A percentile compares a stretch with the other conserved stretches of the same genome.
phyloP scores from a whole-genome alignment of 2,329 filamentous ascomycete species.

The Canariomyces notabilis region DNA sequence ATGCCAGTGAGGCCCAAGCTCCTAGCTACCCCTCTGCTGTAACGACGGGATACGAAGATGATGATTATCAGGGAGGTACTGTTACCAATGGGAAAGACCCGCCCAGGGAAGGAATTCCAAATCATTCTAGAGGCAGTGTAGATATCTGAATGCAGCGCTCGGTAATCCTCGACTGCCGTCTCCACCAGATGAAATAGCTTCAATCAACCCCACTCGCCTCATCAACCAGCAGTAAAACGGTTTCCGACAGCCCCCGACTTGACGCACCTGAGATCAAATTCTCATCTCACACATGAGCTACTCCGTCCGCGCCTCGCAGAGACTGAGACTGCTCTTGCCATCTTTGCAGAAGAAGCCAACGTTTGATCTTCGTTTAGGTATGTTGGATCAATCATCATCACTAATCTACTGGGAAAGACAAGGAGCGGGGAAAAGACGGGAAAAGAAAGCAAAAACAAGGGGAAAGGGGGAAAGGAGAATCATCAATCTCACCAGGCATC shows the following conservation, averaged over 20 bases:
- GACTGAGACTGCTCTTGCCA: slow-evolving; percentile 13
- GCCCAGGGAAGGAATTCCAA: too few relatives aligned
- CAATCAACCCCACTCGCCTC: slow-evolving; percentile 1
- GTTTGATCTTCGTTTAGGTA: not conserved
- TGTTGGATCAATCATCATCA: not conserved
- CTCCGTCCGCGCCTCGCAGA: slow-evolving; percentile 16
- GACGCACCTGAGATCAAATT: too few relatives aligned
- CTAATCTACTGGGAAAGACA: too few relatives aligned
- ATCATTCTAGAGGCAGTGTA: too few relatives aligned
- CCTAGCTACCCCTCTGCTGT: slow-evolving; percentile 7
- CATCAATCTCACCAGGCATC: not conserved
- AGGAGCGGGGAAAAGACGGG: not conserved
- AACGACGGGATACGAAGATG: not conserved
- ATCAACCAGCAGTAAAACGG: not conserved
- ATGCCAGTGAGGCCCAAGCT: slow-evolving; percentile 1
- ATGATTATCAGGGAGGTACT: not conserved
- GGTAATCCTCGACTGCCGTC: not conserved
- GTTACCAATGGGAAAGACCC: too few relatives aligned
- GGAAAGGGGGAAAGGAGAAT: too few relatives aligned
- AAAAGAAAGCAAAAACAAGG: too few relatives aligned
- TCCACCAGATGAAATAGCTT: slow-evolving; percentile 3
- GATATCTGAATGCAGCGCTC: not conserved
- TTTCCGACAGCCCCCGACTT: slow-evolving; percentile 3
- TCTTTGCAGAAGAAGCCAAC: slow-evolving; percentile 9
- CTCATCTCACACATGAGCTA: slow-evolving; percentile 21